Conservation (phyloP, 2,329 filamentous ascomycete species). For the Xenoacremonium recifei region DNA sequence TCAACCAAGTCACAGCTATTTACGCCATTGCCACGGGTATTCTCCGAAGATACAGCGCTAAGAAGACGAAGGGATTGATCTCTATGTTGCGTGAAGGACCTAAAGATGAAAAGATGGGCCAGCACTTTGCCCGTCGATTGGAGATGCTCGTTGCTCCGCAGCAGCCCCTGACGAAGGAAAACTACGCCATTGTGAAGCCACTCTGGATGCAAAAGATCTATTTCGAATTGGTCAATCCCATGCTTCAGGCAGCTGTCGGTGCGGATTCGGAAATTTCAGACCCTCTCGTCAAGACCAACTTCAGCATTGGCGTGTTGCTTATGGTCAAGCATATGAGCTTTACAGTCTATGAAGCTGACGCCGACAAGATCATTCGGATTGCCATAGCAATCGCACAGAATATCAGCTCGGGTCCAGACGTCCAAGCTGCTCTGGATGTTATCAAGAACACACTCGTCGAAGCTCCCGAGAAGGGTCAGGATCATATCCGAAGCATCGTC, state of each 20-base stretch:
- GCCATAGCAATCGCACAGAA: constrained; percentile 47
- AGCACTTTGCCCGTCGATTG: constrained; percentile 40
- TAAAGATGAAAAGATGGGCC: constrained; percentile 31
- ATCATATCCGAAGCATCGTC: constrained; percentile 50
- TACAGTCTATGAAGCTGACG: constrained; percentile 51
- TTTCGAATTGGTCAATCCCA: constrained; percentile 43
- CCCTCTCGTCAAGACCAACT: constrained; percentile 35
- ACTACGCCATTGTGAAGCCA: constrained; percentile 43
- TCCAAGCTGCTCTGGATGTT: constrained; percentile 46
- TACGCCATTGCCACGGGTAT: constrained; percentile 38
- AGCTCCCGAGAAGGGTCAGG: constrained; percentile 43
- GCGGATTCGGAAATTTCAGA: constrained; percentile 27
- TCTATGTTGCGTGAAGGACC: constrained; percentile 36
- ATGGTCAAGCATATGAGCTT: constrained; percentile 50
- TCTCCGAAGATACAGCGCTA: constrained; percentile 37
- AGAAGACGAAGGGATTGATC: constrained; percentile 31
- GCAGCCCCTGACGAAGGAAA: constrained; percentile 36
- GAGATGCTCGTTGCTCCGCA: constrained; percentile 42
- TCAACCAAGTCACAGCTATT: constrained; percentile 30
- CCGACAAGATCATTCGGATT: constrained; percentile 45
- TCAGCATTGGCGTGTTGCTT: constrained; percentile 47
- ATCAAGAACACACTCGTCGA: constrained; percentile 47
- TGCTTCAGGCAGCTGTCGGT: constrained; percentile 40
- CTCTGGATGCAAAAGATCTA: constrained; percentile 52
- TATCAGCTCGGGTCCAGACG: constrained; percentile 41